Conservation (phyloP, 352 stramenopile species). For the Nothophytophthora sp. region DNA sequence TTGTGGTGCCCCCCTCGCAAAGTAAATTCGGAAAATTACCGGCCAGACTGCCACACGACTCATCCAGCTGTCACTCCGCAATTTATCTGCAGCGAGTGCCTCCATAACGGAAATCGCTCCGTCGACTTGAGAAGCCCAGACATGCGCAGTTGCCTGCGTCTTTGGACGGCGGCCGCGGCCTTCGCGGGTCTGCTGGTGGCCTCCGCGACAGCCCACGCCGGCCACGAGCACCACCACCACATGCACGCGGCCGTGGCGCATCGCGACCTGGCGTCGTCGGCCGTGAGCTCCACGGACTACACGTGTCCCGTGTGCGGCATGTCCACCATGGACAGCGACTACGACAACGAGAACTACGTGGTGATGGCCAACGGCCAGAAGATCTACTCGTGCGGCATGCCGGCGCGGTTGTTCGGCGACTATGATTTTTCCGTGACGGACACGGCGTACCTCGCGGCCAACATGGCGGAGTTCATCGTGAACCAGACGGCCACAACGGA, state of each 20-base stretch:
- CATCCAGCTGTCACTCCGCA: too few relatives aligned
- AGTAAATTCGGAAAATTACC: too few relatives aligned
- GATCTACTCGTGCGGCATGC: conserved; percentile 83
- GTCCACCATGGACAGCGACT: conserved; percentile 49
- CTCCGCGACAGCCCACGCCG: conserved; percentile 11
- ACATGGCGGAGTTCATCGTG: conserved; percentile 59
- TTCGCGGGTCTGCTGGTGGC: conserved; percentile 19
- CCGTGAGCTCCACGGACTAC: conserved; percentile 43
- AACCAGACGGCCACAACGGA: conserved; percentile 42
- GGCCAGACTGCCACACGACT: too few relatives aligned
- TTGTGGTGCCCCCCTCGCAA: too few relatives aligned
- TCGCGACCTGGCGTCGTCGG: conserved; percentile 26
- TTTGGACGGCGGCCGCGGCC: background rate
- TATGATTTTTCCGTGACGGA: conserved; percentile 69
- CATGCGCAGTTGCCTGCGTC: conserved; percentile 15
- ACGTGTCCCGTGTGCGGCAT: conserved; percentile 78
- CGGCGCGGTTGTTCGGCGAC: conserved; percentile 35
- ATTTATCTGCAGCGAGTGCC: too few relatives aligned
- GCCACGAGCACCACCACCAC: conserved; percentile 11
- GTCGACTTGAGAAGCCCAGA: background rate
- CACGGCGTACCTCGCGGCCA: conserved; percentile 70
- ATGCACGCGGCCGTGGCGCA: conserved; percentile 21
- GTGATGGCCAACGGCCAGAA: conserved; percentile 55
- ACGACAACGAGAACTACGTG: conserved; percentile 72
- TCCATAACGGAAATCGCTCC: too few relatives aligned